Evolutionary conservation across 73 alveolate genomes (phyloP).

Genomic region (Paramecium sexaurelia): DNA sequence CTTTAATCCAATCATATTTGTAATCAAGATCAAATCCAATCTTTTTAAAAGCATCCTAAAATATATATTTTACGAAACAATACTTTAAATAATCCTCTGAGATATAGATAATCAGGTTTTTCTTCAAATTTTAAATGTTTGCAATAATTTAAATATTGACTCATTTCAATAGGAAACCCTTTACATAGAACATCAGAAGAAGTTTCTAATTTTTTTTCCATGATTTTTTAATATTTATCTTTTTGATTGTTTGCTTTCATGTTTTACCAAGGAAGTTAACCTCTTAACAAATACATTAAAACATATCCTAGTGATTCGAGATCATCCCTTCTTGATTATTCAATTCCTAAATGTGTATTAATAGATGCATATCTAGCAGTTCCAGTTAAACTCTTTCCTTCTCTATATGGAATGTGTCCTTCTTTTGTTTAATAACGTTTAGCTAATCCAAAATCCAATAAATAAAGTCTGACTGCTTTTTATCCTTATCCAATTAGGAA

Average conservation of each 20-base stretch:
- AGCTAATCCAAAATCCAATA: slow-evolving; percentile 94
- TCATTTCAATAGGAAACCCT: slow-evolving; percentile 80
- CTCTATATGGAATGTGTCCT: slow-evolving; percentile 93
- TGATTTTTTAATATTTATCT: slow-evolving; percentile 81
- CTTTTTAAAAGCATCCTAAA: slow-evolving; percentile 49
- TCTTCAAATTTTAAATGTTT: slow-evolving; percentile 80
- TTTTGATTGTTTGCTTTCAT: slow-evolving; percentile 77
- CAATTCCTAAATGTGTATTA: slow-evolving; percentile 74
- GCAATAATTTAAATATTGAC: slow-evolving; percentile 75
- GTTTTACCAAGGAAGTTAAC: slow-evolving; percentile 88
- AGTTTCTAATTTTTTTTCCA: slow-evolving; percentile 80
- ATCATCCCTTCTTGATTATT: slow-evolving; percentile 88
- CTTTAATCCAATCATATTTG: slow-evolving; percentile 45
- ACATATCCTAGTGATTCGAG: slow-evolving; percentile 87
- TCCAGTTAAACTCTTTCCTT: slow-evolving; percentile 95
- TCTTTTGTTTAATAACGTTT: slow-evolving; percentile 87
- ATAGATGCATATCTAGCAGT: slow-evolving; percentile 91
- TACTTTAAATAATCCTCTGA: slow-evolving; percentile 64
- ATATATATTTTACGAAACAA: background rate
- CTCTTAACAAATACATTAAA: slow-evolving; percentile 82
- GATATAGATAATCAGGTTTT: slow-evolving; percentile 76
- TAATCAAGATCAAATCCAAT: slow-evolving; percentile 34
- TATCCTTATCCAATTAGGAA: slow-evolving; percentile 75
- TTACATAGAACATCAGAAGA: slow-evolving; percentile 79
- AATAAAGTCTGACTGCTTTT: slow-evolving; percentile 74